These are phyloP conservation scores for Colletotrichum phormii DNA, from an alignment of 2,329 filamentous ascomycete species.

Conservation along the genomic window DNA sequence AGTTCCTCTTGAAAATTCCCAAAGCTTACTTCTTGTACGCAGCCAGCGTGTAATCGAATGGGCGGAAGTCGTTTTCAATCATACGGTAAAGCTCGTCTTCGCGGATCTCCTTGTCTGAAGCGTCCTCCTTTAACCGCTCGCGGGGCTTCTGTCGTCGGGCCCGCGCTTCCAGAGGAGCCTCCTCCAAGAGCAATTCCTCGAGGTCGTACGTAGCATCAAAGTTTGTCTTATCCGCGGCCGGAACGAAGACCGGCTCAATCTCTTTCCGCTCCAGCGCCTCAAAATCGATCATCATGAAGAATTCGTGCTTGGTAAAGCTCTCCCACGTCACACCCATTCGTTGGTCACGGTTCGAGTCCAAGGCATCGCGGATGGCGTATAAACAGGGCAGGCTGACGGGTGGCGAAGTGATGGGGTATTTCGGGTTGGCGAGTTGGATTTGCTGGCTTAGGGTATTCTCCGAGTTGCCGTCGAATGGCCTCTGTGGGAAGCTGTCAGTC, in stretches of 20 bases:
- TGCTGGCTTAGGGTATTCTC: conserved; percentile 83
- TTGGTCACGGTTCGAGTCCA: conserved; percentile 83
- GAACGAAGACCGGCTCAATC: conserved; percentile 90
- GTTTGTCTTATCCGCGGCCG: conserved; percentile 97
- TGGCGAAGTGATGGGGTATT: conserved; percentile 92
- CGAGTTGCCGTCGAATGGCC: conserved; percentile 91
- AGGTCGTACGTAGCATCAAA: conserved; percentile 99
- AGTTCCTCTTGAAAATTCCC: not conserved
- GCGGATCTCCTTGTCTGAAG: conserved; percentile 92
- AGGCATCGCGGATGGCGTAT: conserved; percentile 85
- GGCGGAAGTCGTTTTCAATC: conserved; percentile 93
- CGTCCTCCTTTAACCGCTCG: conserved; percentile 91
- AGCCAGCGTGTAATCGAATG: conserved; percentile 92
- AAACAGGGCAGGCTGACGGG: conserved; percentile 90
- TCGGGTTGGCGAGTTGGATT: conserved; percentile 84
- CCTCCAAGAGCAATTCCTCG: conserved; percentile 92
- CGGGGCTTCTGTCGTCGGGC: conserved; percentile 94
- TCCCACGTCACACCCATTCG: conserved; percentile 90
- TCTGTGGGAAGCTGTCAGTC: conserved; percentile 61
- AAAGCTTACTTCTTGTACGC: conserved; percentile 77
- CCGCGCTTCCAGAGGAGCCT: conserved; percentile 92
- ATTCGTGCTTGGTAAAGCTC: conserved; percentile 87
- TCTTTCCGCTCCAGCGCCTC: conserved; percentile 85
- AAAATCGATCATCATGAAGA: conserved; percentile 90
- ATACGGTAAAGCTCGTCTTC: conserved; percentile 94